Conservation (phyloP, 192 early-diverging fungal species). For the Coemansia nantahalensis region DNA sequence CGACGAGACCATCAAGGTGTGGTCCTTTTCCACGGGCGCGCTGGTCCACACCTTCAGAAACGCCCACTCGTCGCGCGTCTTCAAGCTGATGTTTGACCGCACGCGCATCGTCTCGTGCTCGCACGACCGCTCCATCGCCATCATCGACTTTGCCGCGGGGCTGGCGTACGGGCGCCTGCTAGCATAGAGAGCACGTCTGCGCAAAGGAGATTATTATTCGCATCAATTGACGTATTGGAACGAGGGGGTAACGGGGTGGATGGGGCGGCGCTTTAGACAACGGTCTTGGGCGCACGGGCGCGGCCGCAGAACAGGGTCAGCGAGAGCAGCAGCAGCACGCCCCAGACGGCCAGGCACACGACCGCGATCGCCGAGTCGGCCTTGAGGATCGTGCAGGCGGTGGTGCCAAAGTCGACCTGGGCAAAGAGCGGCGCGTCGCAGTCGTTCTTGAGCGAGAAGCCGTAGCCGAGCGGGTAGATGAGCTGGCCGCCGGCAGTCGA, state of each 20-base stretch:
- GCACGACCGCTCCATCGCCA: slow-evolving; percentile 57
- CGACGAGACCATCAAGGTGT: slow-evolving; percentile 85
- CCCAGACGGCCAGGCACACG: slow-evolving; percentile 45
- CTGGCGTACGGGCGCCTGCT: slow-evolving; percentile 32
- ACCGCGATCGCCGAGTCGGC: slow-evolving; percentile 39
- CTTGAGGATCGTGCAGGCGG: slow-evolving; percentile 43
- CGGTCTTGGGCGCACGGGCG: slow-evolving; percentile 7
- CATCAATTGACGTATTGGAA: too few species aligned
- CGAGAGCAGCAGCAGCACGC: slow-evolving; percentile 28
- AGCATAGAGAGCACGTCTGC: too few species aligned
- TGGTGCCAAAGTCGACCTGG: slow-evolving; percentile 29
- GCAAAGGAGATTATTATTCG: too few species aligned
- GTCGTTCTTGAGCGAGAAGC: slow-evolving; percentile 52
- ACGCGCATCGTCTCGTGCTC: slow-evolving; percentile 82
- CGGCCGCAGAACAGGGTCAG: slow-evolving; percentile 35
- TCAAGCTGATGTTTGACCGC: slow-evolving; percentile 79
- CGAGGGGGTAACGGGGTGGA: too few species aligned
- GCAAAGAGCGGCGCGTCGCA: slow-evolving; percentile 35
- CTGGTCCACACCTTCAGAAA: slow-evolving; percentile 57
- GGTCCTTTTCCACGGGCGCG: slow-evolving; percentile 71
- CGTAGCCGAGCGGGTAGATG: slow-evolving; percentile 46
- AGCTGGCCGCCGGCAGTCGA: slow-evolving; percentile 8
- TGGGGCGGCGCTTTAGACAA: too few species aligned
- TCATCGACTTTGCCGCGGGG: slow-evolving; percentile 41
- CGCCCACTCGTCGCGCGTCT: slow-evolving; percentile 65